Evolutionary conservation across 805 yeast genomes (phyloP).

Genomic region (Ogataea ramenticola): DNA sequence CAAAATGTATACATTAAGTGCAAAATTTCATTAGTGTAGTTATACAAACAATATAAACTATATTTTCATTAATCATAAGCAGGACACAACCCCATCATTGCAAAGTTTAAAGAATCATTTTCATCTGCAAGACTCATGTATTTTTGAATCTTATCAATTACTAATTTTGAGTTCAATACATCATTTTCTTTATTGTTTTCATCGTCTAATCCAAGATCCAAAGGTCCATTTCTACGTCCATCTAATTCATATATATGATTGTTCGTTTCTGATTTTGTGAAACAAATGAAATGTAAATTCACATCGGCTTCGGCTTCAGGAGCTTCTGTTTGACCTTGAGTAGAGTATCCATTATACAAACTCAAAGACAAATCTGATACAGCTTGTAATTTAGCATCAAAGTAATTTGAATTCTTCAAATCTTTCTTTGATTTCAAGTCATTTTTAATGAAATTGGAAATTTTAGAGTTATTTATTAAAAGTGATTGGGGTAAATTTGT

Average conservation of each 20-base stretch:
- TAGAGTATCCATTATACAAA: slow-evolving; percentile 36
- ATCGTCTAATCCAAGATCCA: slow-evolving; percentile 40
- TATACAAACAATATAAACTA: background rate
- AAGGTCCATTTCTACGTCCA: slow-evolving; percentile 78
- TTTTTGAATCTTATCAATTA: slow-evolving; percentile 51
- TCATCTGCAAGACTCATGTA: slow-evolving; percentile 63
- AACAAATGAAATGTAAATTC: slow-evolving; percentile 73
- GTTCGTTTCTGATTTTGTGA: slow-evolving; percentile 43
- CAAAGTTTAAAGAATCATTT: slow-evolving; percentile 54
- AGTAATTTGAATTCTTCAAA: slow-evolving; percentile 14
- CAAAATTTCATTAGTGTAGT: too few species aligned
- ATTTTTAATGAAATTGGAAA: slow-evolving; percentile 14
- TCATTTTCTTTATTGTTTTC: slow-evolving; percentile 28
- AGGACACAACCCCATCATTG: slow-evolving; percentile 72
- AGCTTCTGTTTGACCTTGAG: slow-evolving; percentile 59
- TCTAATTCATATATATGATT: slow-evolving; percentile 75
- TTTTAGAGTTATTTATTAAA: slow-evolving; percentile 29
- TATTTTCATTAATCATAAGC: slow-evolving; percentile 27
- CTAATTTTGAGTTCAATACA: slow-evolving; percentile 43
- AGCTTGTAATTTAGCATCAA: slow-evolving; percentile 19
- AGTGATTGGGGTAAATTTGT: slow-evolving; percentile 40
- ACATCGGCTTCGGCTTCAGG: slow-evolving; percentile 50
- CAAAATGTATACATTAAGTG: too few species aligned
- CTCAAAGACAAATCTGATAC: slow-evolving; percentile 18
- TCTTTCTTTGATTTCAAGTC: slow-evolving; percentile 2